Evolutionary conservation across 352 stramenopile species (phyloP).

Genomic region (Pythium volutum): DNA sequence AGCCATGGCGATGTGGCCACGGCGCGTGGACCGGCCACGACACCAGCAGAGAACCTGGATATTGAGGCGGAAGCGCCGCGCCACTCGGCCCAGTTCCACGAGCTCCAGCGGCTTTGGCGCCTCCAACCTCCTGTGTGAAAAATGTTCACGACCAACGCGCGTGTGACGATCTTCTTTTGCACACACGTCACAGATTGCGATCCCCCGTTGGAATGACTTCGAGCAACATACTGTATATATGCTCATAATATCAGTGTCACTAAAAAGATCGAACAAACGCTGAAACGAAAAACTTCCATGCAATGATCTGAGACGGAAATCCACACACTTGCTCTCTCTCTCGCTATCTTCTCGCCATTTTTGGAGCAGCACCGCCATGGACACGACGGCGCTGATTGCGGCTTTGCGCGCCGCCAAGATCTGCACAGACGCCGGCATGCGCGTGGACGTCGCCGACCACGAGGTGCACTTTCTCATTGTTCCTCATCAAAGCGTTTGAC

Average conservation of each 20-base stretch:
- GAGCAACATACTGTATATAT: neutral
- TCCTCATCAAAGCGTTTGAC: neutral
- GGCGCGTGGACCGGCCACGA: neutral
- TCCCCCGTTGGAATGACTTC: slow-evolving; percentile 1
- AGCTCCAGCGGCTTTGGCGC: slow-evolving; percentile 8
- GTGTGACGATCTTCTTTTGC: neutral
- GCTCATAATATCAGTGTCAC: slow-evolving; percentile 2
- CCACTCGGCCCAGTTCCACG: slow-evolving; percentile 25
- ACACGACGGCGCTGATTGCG: slow-evolving; percentile 14
- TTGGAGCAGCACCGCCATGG: slow-evolving; percentile 5
- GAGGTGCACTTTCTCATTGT: slow-evolving; percentile 1
- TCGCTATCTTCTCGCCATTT: too few species aligned
- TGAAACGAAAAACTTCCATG: neutral
- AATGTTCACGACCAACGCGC: neutral
- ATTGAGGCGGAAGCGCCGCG: slow-evolving; percentile 25
- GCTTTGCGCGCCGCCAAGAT: slow-evolving; percentile 33
- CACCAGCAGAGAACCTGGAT: neutral
- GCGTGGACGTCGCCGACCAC: slow-evolving; percentile 24
- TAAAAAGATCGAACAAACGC: slow-evolving; percentile 5
- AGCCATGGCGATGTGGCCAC: neutral
- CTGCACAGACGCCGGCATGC: slow-evolving; percentile 26
- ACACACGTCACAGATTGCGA: slow-evolving; percentile 13
- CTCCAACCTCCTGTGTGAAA: neutral
- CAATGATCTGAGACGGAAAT: neutral
- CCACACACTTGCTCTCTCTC: neutral